Percentiles rank a stretch among this genome's conserved stretches.
These are phyloP conservation scores for Penicillium sp. DNA, from an alignment of 2,329 filamentous ascomycete genomes.

Conservation along the genomic window DNA sequence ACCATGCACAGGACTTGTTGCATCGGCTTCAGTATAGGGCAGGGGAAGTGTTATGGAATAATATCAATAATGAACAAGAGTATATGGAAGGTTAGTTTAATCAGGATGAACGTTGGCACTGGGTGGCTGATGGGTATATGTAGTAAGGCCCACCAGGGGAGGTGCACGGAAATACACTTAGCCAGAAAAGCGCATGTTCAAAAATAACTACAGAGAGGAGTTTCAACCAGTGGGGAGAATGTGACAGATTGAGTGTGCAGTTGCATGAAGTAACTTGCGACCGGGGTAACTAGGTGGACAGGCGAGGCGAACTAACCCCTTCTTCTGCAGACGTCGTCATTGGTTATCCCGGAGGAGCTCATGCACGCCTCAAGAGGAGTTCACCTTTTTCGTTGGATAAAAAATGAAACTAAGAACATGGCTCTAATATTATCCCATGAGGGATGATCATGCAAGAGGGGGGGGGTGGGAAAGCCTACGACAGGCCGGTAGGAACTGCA, in stretches of 20 bases:
- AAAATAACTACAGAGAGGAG: constrained; percentile 2
- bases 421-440: constrained; percentile 6
- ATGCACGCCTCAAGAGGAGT: background rate
- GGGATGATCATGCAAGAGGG: constrained; percentile 5
- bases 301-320: constrained; percentile 13
- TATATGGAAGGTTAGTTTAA: background rate
- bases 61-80: background rate
- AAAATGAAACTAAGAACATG: background rate
- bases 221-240: constrained; percentile 7
- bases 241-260: constrained; percentile 18
- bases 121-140: constrained; percentile 1
- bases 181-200: constrained; percentile 8
- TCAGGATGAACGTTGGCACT: background rate
- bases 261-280: constrained; percentile 13
- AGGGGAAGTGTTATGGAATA: background rate
- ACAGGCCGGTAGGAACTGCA: constrained; percentile 7
- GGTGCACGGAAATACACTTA: background rate
- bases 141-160: background rate
- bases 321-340: background rate
- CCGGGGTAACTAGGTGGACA: constrained; percentile 12
- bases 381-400: constrained; percentile 3
- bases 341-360: background rate
- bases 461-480: constrained; percentile 2
- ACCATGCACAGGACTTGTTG: background rate
- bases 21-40: background rate